A percentile compares a stretch with the other conserved stretches of the same genome.
These are phyloP conservation scores for Grosmannia penicillata DNA, from an alignment of 2,329 filamentous ascomycete species.

Conservation along the genomic window DNA sequence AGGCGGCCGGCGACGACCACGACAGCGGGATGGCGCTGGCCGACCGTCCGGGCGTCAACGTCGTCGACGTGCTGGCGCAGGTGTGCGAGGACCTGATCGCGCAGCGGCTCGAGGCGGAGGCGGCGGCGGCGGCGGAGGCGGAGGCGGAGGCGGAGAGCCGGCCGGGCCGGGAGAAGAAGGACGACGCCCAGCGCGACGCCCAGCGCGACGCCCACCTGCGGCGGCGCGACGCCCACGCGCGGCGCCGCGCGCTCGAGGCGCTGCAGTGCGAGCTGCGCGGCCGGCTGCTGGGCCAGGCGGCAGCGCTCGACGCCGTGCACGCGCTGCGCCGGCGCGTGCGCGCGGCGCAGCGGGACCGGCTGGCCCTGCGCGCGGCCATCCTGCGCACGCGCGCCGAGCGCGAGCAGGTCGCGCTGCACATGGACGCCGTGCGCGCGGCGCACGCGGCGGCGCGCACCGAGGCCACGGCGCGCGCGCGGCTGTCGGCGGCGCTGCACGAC, in stretches of 20 bases:
- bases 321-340: constrained; percentile 42
- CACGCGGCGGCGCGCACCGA: constrained; percentile 40
- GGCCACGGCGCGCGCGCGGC: constrained; percentile 34
- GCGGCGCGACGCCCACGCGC: constrained; percentile 14
- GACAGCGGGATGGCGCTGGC: constrained; percentile 36
- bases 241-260: constrained; percentile 39
- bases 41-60: constrained; percentile 40
- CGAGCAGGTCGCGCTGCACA: constrained; percentile 45
- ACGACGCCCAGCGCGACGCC: not conserved
- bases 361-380: constrained; percentile 44
- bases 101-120: constrained; percentile 31
- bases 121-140: constrained; percentile 17
- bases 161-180: too few relatives aligned
- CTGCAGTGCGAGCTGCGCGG: constrained; percentile 42
- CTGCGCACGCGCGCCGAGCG: constrained; percentile 41
- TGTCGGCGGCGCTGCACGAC: constrained; percentile 46
- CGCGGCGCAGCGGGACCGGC: constrained; percentile 40
- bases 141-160: not conserved
- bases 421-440: constrained; percentile 45
- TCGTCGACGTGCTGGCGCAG: constrained; percentile 46
- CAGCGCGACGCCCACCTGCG: too few relatives aligned
- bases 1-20: constrained; percentile 14
- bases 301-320: constrained; percentile 43
- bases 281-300: constrained; percentile 43
- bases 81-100: constrained; percentile 46